These are phyloP conservation scores for Aspergillus puulaauensis DNA, from an alignment of 2,329 filamentous ascomycete species.

Conservation along the genomic window DNA sequence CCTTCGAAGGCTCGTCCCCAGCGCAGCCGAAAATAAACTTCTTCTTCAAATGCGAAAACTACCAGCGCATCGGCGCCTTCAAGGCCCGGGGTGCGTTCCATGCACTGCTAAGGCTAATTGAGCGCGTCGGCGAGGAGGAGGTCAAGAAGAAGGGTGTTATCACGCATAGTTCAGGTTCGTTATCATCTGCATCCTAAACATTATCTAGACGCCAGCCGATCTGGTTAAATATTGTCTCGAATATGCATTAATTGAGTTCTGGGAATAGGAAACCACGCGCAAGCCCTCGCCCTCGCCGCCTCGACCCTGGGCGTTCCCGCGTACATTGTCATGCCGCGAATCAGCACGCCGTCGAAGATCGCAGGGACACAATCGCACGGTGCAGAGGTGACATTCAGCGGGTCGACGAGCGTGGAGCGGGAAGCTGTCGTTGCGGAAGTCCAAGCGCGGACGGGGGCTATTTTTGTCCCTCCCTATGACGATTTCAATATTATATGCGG, in stretches of 20 bases:
- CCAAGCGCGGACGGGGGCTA: constrained; percentile 69
- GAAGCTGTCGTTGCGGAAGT: constrained; percentile 74
- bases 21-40: constrained; percentile 68
- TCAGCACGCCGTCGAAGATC: constrained; percentile 82
- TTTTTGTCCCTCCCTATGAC: constrained; percentile 85
- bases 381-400: constrained; percentile 76
- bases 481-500: constrained; percentile 89
- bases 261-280: constrained; percentile 82
- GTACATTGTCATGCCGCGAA: constrained; percentile 89
- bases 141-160: constrained; percentile 70
- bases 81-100: constrained; percentile 91
- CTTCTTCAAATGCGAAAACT: constrained; percentile 96
- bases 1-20: constrained; percentile 57
- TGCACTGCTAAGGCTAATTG: constrained; percentile 69
- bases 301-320: constrained; percentile 70
- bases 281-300: constrained; percentile 86
- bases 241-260: background rate
- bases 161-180: constrained; percentile 81
- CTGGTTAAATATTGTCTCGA: background rate
- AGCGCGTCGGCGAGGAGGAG: constrained; percentile 61
- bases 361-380: constrained; percentile 77
- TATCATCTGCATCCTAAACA: background rate
- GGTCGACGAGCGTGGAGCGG: constrained; percentile 75
- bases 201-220: too few species aligned
- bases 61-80: constrained; percentile 88